Evolutionary conservation across 192 early-diverging fungal species (phyloP).

Genomic region (Radiomyces spectabilis): DNA sequence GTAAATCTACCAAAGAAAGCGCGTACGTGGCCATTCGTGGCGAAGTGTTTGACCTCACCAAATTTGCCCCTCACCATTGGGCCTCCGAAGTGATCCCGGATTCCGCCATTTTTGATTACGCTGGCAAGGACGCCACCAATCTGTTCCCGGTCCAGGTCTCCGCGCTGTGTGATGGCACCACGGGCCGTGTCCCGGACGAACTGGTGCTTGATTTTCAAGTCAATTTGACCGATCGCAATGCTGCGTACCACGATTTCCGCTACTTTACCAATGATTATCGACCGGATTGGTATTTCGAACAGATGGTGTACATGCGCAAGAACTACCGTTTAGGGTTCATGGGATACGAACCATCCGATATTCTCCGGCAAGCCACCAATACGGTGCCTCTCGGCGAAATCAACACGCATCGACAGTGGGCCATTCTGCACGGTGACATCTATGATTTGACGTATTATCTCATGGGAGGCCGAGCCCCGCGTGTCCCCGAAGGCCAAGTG

Average conservation of each 20-base stretch:
- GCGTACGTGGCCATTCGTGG: conserved; percentile 69
- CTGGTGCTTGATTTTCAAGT: conserved; percentile 43
- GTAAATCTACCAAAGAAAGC: conserved; percentile 31
- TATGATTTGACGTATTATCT: conserved; percentile 72
- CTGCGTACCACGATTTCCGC: conserved; percentile 68
- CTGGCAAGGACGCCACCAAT: conserved; percentile 57
- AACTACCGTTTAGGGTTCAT: conserved; percentile 63
- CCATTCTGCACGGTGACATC: conserved; percentile 64
- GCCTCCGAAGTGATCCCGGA: conserved; percentile 38
- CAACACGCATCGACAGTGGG: conserved; percentile 41
- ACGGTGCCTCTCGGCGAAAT: conserved; percentile 26
- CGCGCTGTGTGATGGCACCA: conserved; percentile 53
- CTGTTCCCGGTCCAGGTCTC: conserved; percentile 71
- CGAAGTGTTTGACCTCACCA: conserved; percentile 72
- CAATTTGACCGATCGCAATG: conserved; percentile 39
- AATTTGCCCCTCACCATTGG: conserved; percentile 49
- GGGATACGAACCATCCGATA: conserved; percentile 52
- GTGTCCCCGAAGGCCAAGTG: conserved; percentile 35
- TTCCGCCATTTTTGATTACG: conserved; percentile 21
- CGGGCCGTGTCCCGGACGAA: conserved; percentile 43
- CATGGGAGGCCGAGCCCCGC: conserved; percentile 37
- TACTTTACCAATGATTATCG: conserved; percentile 56
- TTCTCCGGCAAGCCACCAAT: conserved; percentile 46
- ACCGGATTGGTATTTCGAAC: conserved; percentile 66
- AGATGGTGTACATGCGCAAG: conserved; percentile 54